Conservation (phyloP, 108 stramenopile species). For the Thalassiosira profunda region DNA sequence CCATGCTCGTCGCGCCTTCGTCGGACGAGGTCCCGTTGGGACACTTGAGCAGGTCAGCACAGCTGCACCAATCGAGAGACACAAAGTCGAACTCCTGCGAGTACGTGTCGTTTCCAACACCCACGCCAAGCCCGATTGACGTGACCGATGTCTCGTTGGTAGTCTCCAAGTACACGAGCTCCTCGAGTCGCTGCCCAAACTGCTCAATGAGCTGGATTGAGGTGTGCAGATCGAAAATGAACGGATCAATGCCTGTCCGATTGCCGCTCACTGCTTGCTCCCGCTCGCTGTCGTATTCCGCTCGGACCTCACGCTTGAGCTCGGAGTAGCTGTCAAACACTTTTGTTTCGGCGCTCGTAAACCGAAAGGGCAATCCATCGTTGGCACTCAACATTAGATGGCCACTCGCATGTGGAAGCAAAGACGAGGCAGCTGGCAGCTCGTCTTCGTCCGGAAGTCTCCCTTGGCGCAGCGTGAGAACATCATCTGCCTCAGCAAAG, state of each 20-base stretch:
- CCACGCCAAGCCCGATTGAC: background rate
- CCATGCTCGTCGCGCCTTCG: conserved; percentile 44
- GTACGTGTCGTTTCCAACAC: background rate
- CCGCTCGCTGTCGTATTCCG: conserved; percentile 54
- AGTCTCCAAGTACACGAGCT: conserved; percentile 26
- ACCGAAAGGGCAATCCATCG: conserved; percentile 55
- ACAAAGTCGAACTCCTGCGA: conserved; percentile 24
- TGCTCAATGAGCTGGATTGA: conserved; percentile 77
- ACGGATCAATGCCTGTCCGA: conserved; percentile 62
- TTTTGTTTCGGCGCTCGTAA: conserved; percentile 53
- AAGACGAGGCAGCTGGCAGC: too few relatives aligned
- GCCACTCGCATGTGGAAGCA: too few relatives aligned
- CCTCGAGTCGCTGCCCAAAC: conserved; percentile 61
- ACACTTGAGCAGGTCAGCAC: conserved; percentile 73
- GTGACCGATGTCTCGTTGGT: background rate
- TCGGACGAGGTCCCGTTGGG: conserved; percentile 73
- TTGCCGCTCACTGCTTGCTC: conserved; percentile 26
- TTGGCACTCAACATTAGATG: too few relatives aligned
- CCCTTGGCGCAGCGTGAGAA: conserved; percentile 32
- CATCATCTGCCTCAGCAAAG: conserved; percentile 21
- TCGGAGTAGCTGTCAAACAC: conserved; percentile 48
- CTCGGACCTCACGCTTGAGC: conserved; percentile 50
- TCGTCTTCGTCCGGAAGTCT: conserved; percentile 18
- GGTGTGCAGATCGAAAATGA: conserved; percentile 59
- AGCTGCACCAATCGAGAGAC: conserved; percentile 78